Base-by-base conservation (phyloP, 805 yeast species). In the Wickerhamiella dianesei region DNA sequence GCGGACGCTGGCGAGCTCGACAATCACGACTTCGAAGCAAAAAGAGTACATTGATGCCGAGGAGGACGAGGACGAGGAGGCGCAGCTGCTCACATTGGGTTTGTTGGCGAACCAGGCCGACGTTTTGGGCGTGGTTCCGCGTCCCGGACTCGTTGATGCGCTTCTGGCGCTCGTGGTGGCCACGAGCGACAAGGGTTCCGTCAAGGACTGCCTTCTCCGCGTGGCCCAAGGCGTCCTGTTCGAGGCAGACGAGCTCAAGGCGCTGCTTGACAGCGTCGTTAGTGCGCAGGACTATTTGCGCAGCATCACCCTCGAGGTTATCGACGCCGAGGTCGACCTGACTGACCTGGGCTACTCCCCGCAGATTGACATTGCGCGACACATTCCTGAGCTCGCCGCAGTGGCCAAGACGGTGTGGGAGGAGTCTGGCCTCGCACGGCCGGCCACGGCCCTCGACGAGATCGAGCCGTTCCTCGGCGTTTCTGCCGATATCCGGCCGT, bases 381-480 rank as follows among this genome's bases (percentile, higher is more conserved):
- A 80, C 59, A 95, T 87, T 59, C 79, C 77, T 41, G 86, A 80
- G 44, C 46, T 25, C 22, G 72, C 71, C 16, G 80, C 76, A 21
- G 56, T 80, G 16, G 96, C 96, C 0, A 64, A 65, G 17, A 80
- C 89, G 1, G 83, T 92, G 49, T 92, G 96, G 96, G 73, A 76
- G 32, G 95, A 87, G 54, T 84, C 78, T 59, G 67, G 67, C 1
- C 53, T 78, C 80, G 50, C 53, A n/a, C 58, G 82, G 39, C 66
- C 71, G 3, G 37, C 21, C 2, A 25, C 32, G 6, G 32, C 44
- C n/a, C 70, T 82, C 0, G 50, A 56, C 2, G 60, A 69, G 21
- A 69, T 86, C 44, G 63, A 77, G 29, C 46, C 58, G 1, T 80
- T 64, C 57, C 65, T 82, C 43, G 32, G 32, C 6, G 32, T 25